Evolutionary conservation across 106 monocot species (phyloP).

Genomic region (Alisma plantagoaquatica): DNA sequence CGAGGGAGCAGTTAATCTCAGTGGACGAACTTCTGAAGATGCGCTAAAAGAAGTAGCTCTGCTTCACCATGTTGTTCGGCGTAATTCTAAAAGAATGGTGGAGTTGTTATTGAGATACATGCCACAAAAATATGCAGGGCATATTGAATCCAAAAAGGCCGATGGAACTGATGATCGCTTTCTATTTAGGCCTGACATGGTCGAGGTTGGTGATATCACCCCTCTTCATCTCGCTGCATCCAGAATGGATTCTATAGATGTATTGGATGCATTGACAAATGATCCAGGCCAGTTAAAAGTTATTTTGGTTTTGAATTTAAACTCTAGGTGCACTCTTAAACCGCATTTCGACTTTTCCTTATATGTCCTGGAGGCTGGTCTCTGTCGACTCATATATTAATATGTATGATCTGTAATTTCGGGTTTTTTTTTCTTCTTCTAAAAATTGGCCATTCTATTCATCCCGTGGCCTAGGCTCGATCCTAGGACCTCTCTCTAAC

Average conservation of each 20-base stretch:
- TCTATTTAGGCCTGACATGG: constrained; percentile 57
- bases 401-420: neutral
- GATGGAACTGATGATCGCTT: neutral
- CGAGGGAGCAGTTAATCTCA: constrained; percentile 28
- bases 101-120: constrained; percentile 45
- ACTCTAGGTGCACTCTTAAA: neutral
- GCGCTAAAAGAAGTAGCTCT: constrained; percentile 28
- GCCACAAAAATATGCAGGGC: constrained; percentile 11
- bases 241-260: constrained; percentile 20
- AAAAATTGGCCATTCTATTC: no score
- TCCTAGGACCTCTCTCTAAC: no score
- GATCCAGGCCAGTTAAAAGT: constrained; percentile 67
- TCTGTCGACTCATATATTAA: neutral
- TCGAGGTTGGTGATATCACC: constrained; percentile 37
- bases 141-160: constrained; percentile 3
- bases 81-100: constrained; percentile 46
- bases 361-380: neutral
- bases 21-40: constrained; percentile 20
- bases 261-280: constrained; percentile 69
- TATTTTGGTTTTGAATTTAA: neutral
- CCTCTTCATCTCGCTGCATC: constrained; percentile 76
- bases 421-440: no score
- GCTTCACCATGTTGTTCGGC: constrained; percentile 56
- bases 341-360: neutral
- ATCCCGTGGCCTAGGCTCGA: no score